phyloP scores from a whole-genome alignment of 345 rosid genomes.

The Excoecaria cochinchinensis region DNA sequence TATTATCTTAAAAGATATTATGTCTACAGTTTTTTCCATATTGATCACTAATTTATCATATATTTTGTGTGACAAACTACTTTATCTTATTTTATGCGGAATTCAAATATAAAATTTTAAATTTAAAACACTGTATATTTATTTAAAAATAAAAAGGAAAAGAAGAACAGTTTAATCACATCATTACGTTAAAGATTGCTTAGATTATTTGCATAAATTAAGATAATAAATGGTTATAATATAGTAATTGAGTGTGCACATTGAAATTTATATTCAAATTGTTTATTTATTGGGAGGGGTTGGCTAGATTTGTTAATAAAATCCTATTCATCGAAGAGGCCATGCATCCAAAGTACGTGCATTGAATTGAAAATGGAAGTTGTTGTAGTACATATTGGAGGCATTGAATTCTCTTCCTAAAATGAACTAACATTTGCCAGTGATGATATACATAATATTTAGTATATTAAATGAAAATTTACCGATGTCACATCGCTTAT shows the following conservation, averaged over 20 bases:
- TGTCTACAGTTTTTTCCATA: background rate
- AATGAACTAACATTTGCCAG: background rate
- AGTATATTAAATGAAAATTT: background rate
- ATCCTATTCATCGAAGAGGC: background rate
- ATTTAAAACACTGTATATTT: no score
- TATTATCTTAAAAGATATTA: background rate
- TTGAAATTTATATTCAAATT: background rate
- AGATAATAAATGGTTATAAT: no score
- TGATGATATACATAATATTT: background rate
- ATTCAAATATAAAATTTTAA: no score
- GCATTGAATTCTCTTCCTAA: slow-evolving; percentile 2
- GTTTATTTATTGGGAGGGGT: background rate
- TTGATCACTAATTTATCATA: slow-evolving; percentile 4
- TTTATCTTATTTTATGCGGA: no score
- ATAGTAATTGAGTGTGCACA: background rate
- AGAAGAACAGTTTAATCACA: background rate
- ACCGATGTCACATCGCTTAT: background rate
- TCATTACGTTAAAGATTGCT: background rate
- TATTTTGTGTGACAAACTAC: background rate
- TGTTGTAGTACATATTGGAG: background rate
- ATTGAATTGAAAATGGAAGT: slow-evolving; percentile 10
- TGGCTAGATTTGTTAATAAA: no score
- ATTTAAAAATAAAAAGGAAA: no score
- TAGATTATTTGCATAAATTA: no score
- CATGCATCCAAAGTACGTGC: slow-evolving; percentile 3